Percentiles rank a stretch among this genome's conserved stretches.
phyloP scores from a whole-genome alignment of 345 rosid genomes.

The Anastatica hierochuntica region DNA sequence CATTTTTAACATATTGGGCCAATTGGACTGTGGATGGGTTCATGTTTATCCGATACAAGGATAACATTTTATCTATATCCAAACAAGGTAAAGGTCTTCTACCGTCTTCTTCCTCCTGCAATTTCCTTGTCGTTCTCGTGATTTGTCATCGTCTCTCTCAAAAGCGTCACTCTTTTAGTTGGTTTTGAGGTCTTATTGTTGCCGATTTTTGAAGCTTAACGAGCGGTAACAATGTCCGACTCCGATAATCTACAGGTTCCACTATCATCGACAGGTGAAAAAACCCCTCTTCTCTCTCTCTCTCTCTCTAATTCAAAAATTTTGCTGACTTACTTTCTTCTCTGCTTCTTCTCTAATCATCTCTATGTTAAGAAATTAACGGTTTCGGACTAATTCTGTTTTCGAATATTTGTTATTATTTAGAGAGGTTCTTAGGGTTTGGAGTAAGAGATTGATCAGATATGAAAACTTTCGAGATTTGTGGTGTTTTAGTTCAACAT shows the following conservation, averaged over 20 bases:
- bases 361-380: not conserved
- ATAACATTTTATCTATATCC: conserved; percentile 9
- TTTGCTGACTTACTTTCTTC: not conserved
- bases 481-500: not conserved
- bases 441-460: conserved; percentile 11
- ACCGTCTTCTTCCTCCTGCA: not conserved
- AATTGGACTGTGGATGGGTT: conserved; percentile 7
- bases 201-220: not conserved
- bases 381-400: not conserved
- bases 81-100: conserved; percentile 5
- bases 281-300: not conserved
- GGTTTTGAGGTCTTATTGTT: not conserved
- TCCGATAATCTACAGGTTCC: conserved; percentile 10
- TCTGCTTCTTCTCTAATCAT: not conserved
- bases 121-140: not conserved
- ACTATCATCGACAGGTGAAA: conserved; percentile 21
- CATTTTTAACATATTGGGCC: not conserved
- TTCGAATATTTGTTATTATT: not conserved
- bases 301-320: not conserved
- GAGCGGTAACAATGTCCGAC: conserved; percentile 4
- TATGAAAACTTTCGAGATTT: not conserved
- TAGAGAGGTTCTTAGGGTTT: not conserved
- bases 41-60: not conserved
- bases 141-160: not conserved
- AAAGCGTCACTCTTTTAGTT: conserved; percentile 13